phyloP scores from a whole-genome alignment of 1,284 basidiomycete genomes.

The Sporisorium sorghi region DNA sequence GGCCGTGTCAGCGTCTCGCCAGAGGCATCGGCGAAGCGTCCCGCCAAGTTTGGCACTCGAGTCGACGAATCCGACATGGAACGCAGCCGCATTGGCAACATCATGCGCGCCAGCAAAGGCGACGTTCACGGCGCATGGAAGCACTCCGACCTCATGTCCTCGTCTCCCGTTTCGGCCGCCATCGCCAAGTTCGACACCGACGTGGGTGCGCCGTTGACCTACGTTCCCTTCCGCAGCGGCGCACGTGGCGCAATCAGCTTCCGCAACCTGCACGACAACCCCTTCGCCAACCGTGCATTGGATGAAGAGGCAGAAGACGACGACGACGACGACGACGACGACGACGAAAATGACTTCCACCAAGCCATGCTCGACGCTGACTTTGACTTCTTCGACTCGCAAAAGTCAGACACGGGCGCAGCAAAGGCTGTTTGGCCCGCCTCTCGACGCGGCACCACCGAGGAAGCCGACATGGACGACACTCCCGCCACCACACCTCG shows the following conservation, averaged over 20 bases:
- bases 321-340: conserved; percentile 45
- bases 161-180: conserved; percentile 38
- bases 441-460: conserved; percentile 17
- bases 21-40: conserved; percentile 34
- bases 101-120: conserved; percentile 14
- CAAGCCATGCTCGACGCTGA: conserved; percentile 64
- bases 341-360: conserved; percentile 66
- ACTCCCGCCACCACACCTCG: conserved; percentile 57
- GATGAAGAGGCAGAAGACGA: conserved; percentile 13
- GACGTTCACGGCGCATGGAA: conserved; percentile 18
- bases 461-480: conserved; percentile 48
- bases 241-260: conserved; percentile 14
- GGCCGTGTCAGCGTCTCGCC: conserved; percentile 51
- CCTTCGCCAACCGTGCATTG: conserved; percentile 11
- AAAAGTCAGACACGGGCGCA: conserved; percentile 24
- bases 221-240: conserved; percentile 24
- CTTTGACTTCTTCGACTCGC: conserved; percentile 55
- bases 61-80: conserved; percentile 9
- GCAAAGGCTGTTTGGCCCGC: conserved; percentile 24
- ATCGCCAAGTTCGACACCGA: conserved; percentile 38
- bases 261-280: conserved; percentile 17
- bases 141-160: conserved; percentile 29
- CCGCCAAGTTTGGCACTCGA: conserved; percentile 31
- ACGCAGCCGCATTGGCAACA: conserved; percentile 9
- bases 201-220: conserved; percentile 25